Conservation (phyloP, 805 yeast species). For the Saccharomyces kudriavzevii region DNA sequence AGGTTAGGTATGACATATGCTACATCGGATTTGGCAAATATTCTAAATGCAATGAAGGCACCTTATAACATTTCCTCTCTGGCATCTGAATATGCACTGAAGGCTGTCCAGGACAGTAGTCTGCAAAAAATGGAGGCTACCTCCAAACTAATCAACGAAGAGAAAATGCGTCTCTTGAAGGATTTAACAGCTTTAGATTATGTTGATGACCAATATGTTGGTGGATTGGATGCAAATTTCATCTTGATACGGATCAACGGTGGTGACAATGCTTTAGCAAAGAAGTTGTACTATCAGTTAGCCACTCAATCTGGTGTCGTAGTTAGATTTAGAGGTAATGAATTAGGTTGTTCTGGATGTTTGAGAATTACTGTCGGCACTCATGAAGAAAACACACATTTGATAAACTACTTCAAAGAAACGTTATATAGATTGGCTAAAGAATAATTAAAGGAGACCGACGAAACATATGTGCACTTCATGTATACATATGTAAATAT, state of each 20-base stretch:
- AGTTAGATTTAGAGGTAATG: conserved; percentile 84
- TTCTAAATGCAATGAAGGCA: conserved; percentile 85
- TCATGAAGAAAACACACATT: conserved; percentile 52
- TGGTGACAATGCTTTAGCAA: conserved; percentile 72
- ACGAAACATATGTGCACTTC: not conserved
- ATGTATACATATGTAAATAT: too few species aligned
- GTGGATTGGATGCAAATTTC: conserved; percentile 84
- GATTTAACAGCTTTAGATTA: conserved; percentile 50
- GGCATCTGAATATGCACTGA: conserved; percentile 64
- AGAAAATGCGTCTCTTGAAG: conserved; percentile 48
- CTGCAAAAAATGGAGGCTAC: conserved; percentile 49
- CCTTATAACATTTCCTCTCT: conserved; percentile 88
- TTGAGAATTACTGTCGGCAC: conserved; percentile 86
- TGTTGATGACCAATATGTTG: conserved; percentile 61
- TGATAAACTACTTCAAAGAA: conserved; percentile 44
- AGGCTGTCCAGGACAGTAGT: conserved; percentile 59
- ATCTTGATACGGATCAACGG: conserved; percentile 64
- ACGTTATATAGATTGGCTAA: conserved; percentile 22
- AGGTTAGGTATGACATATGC: conserved; percentile 79
- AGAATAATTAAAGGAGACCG: not conserved
- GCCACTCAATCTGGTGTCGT: conserved; percentile 75
- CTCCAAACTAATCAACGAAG: conserved; percentile 42
- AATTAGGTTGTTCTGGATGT: conserved; percentile 82
- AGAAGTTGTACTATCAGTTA: conserved; percentile 52
- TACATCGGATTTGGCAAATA: conserved; percentile 47